Percentiles rank a stretch among this genome's conserved stretches.
Conservation (phyloP, 2,329 filamentous ascomycete genomes). For the Zymoseptoria tritici region DNA sequence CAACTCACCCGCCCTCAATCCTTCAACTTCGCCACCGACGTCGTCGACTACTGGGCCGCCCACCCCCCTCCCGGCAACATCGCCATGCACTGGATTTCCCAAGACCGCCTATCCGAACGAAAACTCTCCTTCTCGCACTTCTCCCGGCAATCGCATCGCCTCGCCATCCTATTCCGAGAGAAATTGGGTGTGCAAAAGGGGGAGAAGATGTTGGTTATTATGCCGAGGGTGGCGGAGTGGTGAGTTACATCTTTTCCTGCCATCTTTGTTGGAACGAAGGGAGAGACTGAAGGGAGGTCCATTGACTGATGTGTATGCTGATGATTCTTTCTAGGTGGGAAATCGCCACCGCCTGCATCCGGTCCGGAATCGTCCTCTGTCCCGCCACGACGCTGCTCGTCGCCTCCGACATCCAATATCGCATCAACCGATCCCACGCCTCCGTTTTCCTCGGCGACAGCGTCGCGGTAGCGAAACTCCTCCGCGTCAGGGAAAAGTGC, state of each 20-base stretch:
- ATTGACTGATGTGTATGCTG: not conserved
- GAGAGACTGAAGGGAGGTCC: too few relatives aligned
- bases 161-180: slow-evolving; percentile 29
- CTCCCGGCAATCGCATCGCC: slow-evolving; percentile 31
- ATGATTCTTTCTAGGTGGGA: slow-evolving; percentile 29
- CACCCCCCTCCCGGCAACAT: slow-evolving; percentile 17
- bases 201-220: slow-evolving; percentile 32
- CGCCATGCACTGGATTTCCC: slow-evolving; percentile 36
- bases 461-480: slow-evolving; percentile 30
- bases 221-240: slow-evolving; percentile 33
- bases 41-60: slow-evolving; percentile 35
- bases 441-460: slow-evolving; percentile 34
- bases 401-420: slow-evolving; percentile 35
- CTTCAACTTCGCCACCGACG: slow-evolving; percentile 38
- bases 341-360: slow-evolving; percentile 32
- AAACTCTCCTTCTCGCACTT: slow-evolving; percentile 33
- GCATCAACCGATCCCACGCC: slow-evolving; percentile 29
- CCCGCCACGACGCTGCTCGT: slow-evolving; percentile 34
- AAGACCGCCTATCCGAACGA: slow-evolving; percentile 24
- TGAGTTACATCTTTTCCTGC: not conserved
- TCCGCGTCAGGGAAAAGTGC: slow-evolving; percentile 27
- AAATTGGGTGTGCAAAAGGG: slow-evolving; percentile 28
- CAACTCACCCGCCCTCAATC: slow-evolving; percentile 16
- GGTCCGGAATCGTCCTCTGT: slow-evolving; percentile 32
- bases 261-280: too few relatives aligned